phyloP scores from a whole-genome alignment of 768 basidiomycete genomes.

The Lentinula sp. region DNA sequence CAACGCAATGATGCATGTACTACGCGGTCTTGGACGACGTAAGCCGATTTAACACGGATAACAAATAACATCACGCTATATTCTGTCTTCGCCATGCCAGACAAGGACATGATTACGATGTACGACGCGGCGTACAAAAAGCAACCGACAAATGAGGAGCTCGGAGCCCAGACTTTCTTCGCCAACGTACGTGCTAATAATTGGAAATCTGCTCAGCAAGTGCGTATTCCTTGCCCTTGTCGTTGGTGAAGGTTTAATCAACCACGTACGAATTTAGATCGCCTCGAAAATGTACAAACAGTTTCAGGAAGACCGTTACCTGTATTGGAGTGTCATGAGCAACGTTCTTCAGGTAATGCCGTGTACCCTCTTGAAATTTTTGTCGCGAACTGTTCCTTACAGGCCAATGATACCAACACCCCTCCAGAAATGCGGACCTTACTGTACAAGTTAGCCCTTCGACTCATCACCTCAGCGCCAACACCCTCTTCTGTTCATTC shows the following conservation, averaged over 20 bases:
- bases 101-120: conserved; percentile 77
- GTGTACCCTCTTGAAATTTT: background rate
- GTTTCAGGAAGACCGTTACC: conserved; percentile 74
- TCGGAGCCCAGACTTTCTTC: conserved; percentile 80
- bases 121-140: conserved; percentile 84
- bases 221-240: conserved; percentile 19
- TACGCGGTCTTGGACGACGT: conserved; percentile 72
- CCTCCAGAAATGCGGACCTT: conserved; percentile 56
- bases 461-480: conserved; percentile 59
- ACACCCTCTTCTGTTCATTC: conserved; percentile 58
- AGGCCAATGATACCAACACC: conserved; percentile 71
- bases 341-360: conserved; percentile 65
- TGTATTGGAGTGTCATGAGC: conserved; percentile 81
- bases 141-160: conserved; percentile 75
- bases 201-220: conserved; percentile 87
- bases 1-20: conserved; percentile 78
- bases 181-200: conserved; percentile 74
- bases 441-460: conserved; percentile 71
- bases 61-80: background rate
- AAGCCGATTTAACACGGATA: conserved; percentile 14
- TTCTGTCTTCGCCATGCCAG: conserved; percentile 21
- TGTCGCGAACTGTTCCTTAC: background rate
- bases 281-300: conserved; percentile 79
- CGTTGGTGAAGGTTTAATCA: background rate
- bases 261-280: conserved; percentile 35